Percentiles rank a stretch among this genome's conserved stretches.
Conservation (phyloP, 192 early-diverging fungal genomes). For the Thoreauomyces humboldtii region DNA sequence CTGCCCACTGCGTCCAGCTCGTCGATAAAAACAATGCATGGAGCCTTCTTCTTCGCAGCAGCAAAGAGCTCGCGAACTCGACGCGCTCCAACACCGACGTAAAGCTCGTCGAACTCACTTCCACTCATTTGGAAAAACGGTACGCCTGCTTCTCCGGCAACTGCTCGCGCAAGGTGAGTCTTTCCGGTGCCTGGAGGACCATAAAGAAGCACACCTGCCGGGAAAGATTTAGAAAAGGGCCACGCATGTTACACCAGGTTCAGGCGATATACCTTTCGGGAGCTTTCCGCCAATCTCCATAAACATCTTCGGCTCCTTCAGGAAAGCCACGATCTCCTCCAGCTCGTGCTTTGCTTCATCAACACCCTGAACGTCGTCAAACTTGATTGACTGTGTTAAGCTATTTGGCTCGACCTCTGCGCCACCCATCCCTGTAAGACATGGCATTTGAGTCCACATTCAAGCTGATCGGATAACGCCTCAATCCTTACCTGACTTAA, state of each 20-base stretch:
- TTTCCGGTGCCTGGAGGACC: slow-evolving; percentile 97
- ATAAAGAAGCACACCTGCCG: slow-evolving; percentile 50
- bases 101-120: slow-evolving; percentile 98
- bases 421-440: slow-evolving; percentile 31
- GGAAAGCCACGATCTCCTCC: slow-evolving; percentile 92
- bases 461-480: too few species aligned
- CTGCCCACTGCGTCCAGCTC: slow-evolving; percentile 98
- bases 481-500: slow-evolving; percentile 40
- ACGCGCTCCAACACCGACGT: slow-evolving; percentile 92
- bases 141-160: slow-evolving; percentile 96
- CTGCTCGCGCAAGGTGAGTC: slow-evolving; percentile 92
- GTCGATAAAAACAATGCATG: slow-evolving; percentile 91
- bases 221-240: neutral
- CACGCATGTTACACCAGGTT: neutral
- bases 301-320: slow-evolving; percentile 89
- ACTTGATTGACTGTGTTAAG: slow-evolving; percentile 67
- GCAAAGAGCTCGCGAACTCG: slow-evolving; percentile 84
- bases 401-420: slow-evolving; percentile 48
- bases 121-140: slow-evolving; percentile 99
- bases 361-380: slow-evolving; percentile 94
- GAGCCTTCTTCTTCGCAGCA: slow-evolving; percentile 50
- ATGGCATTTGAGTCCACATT: too few species aligned
- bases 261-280: slow-evolving; percentile 73
- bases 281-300: slow-evolving; percentile 90
- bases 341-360: slow-evolving; percentile 98